A percentile compares a stretch with the other conserved stretches of the same genome.
Evolutionary conservation across 2,329 filamentous ascomycete species (phyloP).

Genomic region (Nigrospora osmanthi): DNA sequence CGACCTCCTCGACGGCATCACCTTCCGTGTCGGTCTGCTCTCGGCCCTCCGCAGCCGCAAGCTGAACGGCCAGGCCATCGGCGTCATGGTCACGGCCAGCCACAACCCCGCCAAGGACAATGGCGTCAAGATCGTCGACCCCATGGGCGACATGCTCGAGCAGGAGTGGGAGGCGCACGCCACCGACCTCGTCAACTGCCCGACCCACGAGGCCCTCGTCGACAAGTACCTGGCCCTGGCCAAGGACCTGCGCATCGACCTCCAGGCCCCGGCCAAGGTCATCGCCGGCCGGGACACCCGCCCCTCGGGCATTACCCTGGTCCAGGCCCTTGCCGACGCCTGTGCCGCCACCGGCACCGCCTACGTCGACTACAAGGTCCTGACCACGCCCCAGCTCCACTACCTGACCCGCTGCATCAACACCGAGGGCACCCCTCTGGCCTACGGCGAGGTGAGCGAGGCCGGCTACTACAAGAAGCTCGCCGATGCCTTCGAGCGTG

Average conservation of each 20-base stretch:
- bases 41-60: slow-evolving; percentile 85
- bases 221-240: slow-evolving; percentile 71
- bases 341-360: slow-evolving; percentile 69
- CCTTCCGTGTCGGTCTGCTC: slow-evolving; percentile 86
- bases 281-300: slow-evolving; percentile 90
- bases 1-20: slow-evolving; percentile 81
- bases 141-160: slow-evolving; percentile 96
- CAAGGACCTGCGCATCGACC: slow-evolving; percentile 67
- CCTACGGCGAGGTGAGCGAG: slow-evolving; percentile 86
- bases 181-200: slow-evolving; percentile 81
- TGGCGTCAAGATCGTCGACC: slow-evolving; percentile 92
- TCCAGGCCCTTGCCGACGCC: slow-evolving; percentile 70
- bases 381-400: slow-evolving; percentile 97
- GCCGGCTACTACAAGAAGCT: slow-evolving; percentile 94
- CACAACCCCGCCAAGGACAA: slow-evolving; percentile 89
- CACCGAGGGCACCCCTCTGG: slow-evolving; percentile 76
- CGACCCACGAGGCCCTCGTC: slow-evolving; percentile 65
- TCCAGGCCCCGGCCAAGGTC: slow-evolving; percentile 64
- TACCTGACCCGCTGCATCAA: slow-evolving; percentile 94
- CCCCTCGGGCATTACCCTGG: slow-evolving; percentile 80
- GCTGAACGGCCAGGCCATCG: slow-evolving; percentile 82
- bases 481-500: slow-evolving; percentile 71
- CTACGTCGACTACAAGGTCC: slow-evolving; percentile 76
- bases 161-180: slow-evolving; percentile 89
- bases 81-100: slow-evolving; percentile 92